phyloP scores from a whole-genome alignment of 352 stramenopile species.

The Phytopythium aichiense region DNA sequence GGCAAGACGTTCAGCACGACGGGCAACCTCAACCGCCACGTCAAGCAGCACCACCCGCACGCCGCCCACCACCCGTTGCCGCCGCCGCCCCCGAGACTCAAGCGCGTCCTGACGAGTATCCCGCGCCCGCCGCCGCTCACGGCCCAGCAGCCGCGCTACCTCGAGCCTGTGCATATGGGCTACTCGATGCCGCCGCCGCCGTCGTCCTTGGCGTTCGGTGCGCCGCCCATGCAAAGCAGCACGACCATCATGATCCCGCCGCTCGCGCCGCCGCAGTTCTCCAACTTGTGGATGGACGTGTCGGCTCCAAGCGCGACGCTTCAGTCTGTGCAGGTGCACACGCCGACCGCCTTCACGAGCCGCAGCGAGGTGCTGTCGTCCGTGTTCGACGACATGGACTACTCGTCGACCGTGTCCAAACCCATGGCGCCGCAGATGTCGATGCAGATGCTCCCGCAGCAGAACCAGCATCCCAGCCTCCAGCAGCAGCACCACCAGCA shows the following conservation, averaged over 20 bases:
- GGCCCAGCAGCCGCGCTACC: not conserved
- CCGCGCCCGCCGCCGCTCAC: not conserved
- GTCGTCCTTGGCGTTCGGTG: not conserved
- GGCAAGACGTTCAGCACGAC: conserved; percentile 52
- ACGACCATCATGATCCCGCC: conserved; percentile 4
- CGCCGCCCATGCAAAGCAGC: not conserved
- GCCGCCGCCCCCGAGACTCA: conserved; percentile 8
- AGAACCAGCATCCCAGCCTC: not conserved
- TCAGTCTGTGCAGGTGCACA: conserved; percentile 2
- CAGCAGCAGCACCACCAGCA: not conserved
- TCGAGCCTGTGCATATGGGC: not conserved
- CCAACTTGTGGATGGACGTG: conserved; percentile 6
- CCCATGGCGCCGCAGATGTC: conserved; percentile 13
- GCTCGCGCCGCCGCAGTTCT: conserved; percentile 1
- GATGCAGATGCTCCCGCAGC: conserved; percentile 4
- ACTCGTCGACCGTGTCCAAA: not conserved
- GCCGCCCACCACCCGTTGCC: conserved; percentile 18
- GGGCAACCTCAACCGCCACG: conserved; percentile 42
- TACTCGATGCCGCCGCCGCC: not conserved
- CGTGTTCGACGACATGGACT: conserved; percentile 39
- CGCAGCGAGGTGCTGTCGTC: conserved; percentile 22
- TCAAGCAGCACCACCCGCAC: conserved; percentile 22
- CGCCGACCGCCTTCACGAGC: conserved; percentile 4
- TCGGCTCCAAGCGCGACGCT: not conserved
- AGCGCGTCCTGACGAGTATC: conserved; percentile 8